These are phyloP conservation scores for Leccinum sublutescens DNA, from an alignment of 768 basidiomycete species.

Conservation along the genomic window DNA sequence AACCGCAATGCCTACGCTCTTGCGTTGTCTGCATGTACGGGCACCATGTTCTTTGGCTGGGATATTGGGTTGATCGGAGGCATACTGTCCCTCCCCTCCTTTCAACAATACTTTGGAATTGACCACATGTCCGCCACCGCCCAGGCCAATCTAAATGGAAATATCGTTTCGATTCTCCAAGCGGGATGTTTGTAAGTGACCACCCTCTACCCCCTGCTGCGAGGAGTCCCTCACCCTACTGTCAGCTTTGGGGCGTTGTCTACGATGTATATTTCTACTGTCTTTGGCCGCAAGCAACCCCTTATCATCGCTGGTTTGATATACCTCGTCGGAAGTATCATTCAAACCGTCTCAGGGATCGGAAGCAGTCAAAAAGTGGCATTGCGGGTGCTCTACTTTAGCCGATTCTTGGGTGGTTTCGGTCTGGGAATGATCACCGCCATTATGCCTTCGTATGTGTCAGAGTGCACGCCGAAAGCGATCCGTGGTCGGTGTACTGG, in stretches of 20 bases:
- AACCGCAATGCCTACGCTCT: conserved; percentile 47
- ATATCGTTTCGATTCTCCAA: conserved; percentile 52
- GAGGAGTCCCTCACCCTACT: neutral
- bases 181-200: conserved; percentile 46
- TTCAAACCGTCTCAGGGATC: conserved; percentile 45
- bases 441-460: conserved; percentile 49
- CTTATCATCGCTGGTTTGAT: conserved; percentile 45
- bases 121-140: conserved; percentile 36
- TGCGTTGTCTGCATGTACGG: conserved; percentile 45
- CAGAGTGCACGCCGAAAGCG: conserved; percentile 46
- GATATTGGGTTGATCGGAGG: conserved; percentile 53
- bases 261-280: conserved; percentile 39
- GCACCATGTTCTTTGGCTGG: conserved; percentile 50
- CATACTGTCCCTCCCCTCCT: conserved; percentile 44
- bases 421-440: conserved; percentile 57
- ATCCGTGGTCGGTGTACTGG: conserved; percentile 54
- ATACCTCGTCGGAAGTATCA: conserved; percentile 45
- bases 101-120: conserved; percentile 48
- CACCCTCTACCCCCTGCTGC: neutral
- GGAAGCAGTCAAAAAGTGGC: conserved; percentile 36
- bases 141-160: conserved; percentile 44
- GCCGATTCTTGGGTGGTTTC: conserved; percentile 58
- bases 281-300: conserved; percentile 46
- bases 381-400: conserved; percentile 42
- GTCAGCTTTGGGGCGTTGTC: conserved; percentile 43